Conservation (phyloP, 495 filamentous ascomycete genomes). For the Delitschia confertaspora region DNA sequence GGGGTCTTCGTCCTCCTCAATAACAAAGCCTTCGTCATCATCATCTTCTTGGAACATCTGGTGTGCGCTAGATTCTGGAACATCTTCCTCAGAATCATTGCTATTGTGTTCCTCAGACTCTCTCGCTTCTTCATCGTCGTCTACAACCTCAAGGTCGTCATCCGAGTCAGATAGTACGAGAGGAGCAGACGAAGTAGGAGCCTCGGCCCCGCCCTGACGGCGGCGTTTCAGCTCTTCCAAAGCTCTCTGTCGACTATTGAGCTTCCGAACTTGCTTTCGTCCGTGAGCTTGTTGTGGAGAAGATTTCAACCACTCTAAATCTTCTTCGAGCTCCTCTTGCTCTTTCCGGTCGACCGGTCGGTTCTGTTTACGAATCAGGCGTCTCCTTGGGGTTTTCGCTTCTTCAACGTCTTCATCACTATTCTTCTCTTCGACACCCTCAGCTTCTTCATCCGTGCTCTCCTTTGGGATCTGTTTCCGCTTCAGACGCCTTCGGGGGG, state of each 20-base stretch:
- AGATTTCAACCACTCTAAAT: slow-evolving; percentile 31
- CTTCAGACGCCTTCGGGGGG: not conserved
- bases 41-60: slow-evolving; percentile 41
- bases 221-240: slow-evolving; percentile 30
- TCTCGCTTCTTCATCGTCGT: slow-evolving; percentile 24
- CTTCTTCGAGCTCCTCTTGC: slow-evolving; percentile 32
- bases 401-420: slow-evolving; percentile 23
- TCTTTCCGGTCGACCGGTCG: slow-evolving; percentile 13
- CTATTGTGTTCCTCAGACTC: too few species aligned
- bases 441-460: not conserved
- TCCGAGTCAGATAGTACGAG: slow-evolving; percentile 11
- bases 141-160: slow-evolving; percentile 12
- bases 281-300: slow-evolving; percentile 22
- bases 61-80: not conserved
- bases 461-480: too few species aligned
- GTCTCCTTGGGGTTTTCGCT: not conserved
- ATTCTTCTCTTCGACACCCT: slow-evolving; percentile 12
- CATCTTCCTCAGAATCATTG: slow-evolving; percentile 7
- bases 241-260: slow-evolving; percentile 25
- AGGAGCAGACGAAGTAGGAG: slow-evolving; percentile 7
- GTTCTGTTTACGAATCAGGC: not conserved
- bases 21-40: slow-evolving; percentile 64
- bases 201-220: slow-evolving; percentile 17
- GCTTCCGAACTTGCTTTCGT: slow-evolving; percentile 9
- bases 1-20: slow-evolving; percentile 52